Conservation (phyloP, 495 filamentous ascomycete species). For the Penicillium odoratum region DNA sequence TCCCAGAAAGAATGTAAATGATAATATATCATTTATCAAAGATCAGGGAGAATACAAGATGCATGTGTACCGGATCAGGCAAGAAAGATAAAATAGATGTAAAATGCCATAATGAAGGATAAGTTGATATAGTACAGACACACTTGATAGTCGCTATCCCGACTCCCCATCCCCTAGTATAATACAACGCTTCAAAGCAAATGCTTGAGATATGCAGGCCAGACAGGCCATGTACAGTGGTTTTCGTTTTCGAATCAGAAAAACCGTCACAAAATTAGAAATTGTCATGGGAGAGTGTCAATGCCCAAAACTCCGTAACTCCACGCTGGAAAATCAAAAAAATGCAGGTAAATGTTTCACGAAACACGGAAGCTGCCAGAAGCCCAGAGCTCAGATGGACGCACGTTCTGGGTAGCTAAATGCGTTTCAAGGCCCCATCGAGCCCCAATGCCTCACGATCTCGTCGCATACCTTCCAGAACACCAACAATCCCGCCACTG, state of each 20-base stretch:
- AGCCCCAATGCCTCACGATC: slow-evolving; percentile 57
- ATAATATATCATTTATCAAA: background rate
- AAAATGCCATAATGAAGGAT: background rate
- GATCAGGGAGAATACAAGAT: background rate
- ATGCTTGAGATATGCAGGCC: slow-evolving; percentile 12
- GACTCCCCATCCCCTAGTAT: slow-evolving; percentile 12
- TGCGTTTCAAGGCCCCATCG: slow-evolving; percentile 50
- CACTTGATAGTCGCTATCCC: background rate
- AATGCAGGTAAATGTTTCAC: slow-evolving; percentile 1
- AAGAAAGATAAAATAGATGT: background rate
- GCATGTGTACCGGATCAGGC: background rate
- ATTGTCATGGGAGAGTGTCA: slow-evolving; percentile 27
- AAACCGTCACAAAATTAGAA: background rate
- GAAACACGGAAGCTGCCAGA: slow-evolving; percentile 11
- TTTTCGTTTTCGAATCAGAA: slow-evolving; percentile 1
- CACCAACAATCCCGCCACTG: slow-evolving; percentile 76
- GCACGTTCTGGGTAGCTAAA: slow-evolving; percentile 33
- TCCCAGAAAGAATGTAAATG: too few species aligned
- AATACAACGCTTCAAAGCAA: slow-evolving; percentile 21
- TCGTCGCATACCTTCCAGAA: slow-evolving; percentile 79
- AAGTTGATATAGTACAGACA: slow-evolving; percentile 12
- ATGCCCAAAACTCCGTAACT: slow-evolving; percentile 33
- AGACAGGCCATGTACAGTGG: slow-evolving; percentile 23
- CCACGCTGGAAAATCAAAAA: slow-evolving; percentile 32
- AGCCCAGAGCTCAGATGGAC: slow-evolving; percentile 5